Base-by-base conservation (phyloP, 768 basidiomycete species). In the Glaciozyma antarctica region DNA sequence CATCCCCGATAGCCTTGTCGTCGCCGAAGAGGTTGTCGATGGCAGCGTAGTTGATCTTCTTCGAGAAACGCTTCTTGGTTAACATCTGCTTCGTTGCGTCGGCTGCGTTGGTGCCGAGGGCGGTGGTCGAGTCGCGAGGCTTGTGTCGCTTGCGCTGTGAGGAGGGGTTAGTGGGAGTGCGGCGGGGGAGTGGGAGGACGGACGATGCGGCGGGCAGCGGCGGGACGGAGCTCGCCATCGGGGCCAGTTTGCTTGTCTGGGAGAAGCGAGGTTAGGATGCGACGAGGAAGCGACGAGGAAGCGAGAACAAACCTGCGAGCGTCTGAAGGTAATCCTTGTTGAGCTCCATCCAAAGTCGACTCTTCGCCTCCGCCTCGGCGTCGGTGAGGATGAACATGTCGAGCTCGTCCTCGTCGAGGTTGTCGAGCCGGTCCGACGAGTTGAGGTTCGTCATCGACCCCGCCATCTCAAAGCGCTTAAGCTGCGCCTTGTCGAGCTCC, bases 41-140 rank as follows among this genome's bases (percentile, higher is more conserved):
- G 0, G 88, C 90, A 71, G 88, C 87, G 75, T 94, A 95, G 75
- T 95, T 95, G 78, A 94, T 93, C 59, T 90, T 84, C 74, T 89
- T 89, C 77, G 88, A 90, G 77, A 92, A 91, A 61, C 76, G 76
- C 73, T 85, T 90, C 78, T 90, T 89, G 79, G 87, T 86, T 72
- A 91, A 80, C 44, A 93, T 81, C 64, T 84, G 85, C 45, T 82
- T 82, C 28, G 88, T 87, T 0, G 87, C 84, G 72, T 90, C 88
- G 24, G 86, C 87, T 0, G 87, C 83, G 7, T 86, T 87, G 21
- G 78, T 81, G 9, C 86, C 88, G 57, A 82, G 81, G 84, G 70
- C 83, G 10, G 84, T 88, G 0, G 85, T 81, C 16, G 86, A 82
- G 66, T 93, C 90, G 41, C 88, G 82, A 26, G 88, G 88, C 75